phyloP scores from a whole-genome alignment of 371 early-diverging fungal species.

The Mucor plumbeus region DNA sequence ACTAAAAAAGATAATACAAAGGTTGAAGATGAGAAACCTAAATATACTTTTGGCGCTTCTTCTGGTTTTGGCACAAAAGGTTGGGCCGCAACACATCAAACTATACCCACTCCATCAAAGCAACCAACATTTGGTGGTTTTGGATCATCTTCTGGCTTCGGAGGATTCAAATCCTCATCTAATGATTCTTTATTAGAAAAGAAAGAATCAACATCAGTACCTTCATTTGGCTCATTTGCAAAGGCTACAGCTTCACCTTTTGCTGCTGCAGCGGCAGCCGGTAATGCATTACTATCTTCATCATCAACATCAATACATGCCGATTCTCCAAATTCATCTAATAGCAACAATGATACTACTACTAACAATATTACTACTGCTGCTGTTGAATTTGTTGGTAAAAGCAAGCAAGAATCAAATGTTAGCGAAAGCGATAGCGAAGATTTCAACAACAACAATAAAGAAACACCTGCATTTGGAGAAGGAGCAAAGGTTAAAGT shows the following conservation, averaged over 20 bases:
- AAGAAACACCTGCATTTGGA: conserved; percentile 29
- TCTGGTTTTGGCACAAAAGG: conserved; percentile 55
- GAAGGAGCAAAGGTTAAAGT: conserved; percentile 33
- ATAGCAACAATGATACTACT: conserved; percentile 10
- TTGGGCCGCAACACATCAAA: conserved; percentile 41
- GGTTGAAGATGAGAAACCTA: conserved; percentile 28
- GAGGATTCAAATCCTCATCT: conserved; percentile 22
- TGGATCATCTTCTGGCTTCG: conserved; percentile 27
- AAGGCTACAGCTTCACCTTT: conserved; percentile 48
- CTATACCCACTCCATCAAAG: conserved; percentile 40
- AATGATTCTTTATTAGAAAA: neutral
- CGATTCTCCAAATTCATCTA: neutral
- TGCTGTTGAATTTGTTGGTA: neutral
- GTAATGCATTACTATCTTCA: conserved; percentile 27
- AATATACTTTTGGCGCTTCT: conserved; percentile 54
- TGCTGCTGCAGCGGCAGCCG: conserved; percentile 38
- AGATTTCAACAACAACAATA: neutral
- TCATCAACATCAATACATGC: neutral
- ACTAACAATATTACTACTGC: conserved; percentile 6
- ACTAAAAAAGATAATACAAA: conserved; percentile 9
- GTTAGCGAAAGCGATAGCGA: conserved; percentile 12
- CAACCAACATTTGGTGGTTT: conserved; percentile 40
- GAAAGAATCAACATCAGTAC: conserved; percentile 5
- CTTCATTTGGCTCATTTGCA: conserved; percentile 49
- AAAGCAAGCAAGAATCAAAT: neutral